Evolutionary conservation across 2,329 filamentous ascomycete species (phyloP), one percentile per base, ranked within the genome.

Genomic region (Microcyclosporella mali): DNA sequence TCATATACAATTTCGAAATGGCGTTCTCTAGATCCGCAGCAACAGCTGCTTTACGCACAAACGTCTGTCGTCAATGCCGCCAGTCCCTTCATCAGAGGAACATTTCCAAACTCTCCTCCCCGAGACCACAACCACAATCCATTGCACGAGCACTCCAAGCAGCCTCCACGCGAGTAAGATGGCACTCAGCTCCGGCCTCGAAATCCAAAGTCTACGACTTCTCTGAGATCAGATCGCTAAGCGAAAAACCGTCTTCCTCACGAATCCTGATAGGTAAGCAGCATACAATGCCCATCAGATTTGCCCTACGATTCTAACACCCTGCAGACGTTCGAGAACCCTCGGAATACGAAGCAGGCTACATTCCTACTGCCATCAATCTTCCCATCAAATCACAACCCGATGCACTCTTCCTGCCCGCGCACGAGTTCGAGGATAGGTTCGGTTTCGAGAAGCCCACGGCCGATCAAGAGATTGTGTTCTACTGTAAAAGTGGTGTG

Each of bases 401-500:
- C 1, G 88, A 95, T 64, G 83, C 83, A 46, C 81, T 94, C 58
- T 84, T 88, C 64, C 74, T 95, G 6, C 63, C 73, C 0, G 72
- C 75, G 0, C 84, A 86, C 10, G 88, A 95, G 51, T 97, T 97
- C 60, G 77, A 85, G 60, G 85, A 88, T 47, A 70, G 82, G 12
- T 89, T 88, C 65, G 89, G 88, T 3, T 94, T 85, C 59, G 68
- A 74, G 46, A 84, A 86, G 47, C 89, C 83, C 0, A 56, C 58
- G 2, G 70, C 70, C 46, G 72, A 78, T 33, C 57, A 63, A 37
- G 64, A 70, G 46, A 56, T 95, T 11, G 74, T 97, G 3, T 92
- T 97, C 59, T 97, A 95, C 66, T 98, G 92, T 69, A 94, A 88
- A 70, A 82, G 89, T 0, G 92, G 92, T 2, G 86, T 97, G 51